Evolutionary conservation across 164 flowering plant genomes (phyloP).

Genomic region (Chloranthus sessilifolius): DNA sequence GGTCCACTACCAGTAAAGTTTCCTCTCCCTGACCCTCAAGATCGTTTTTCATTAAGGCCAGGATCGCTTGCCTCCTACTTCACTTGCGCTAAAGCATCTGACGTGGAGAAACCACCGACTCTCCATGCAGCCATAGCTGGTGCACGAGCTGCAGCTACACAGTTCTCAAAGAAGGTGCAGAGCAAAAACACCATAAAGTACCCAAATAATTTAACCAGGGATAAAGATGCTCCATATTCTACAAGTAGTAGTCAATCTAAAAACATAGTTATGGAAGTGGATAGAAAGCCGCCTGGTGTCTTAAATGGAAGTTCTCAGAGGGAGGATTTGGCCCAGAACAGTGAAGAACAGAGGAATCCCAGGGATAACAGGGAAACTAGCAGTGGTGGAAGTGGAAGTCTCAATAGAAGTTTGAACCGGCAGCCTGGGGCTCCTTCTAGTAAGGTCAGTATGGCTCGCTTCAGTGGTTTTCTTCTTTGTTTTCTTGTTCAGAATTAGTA

Average conservation of each 20-base stretch:
- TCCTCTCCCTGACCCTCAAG: constrained; percentile 60
- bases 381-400: constrained; percentile 5
- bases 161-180: constrained; percentile 51
- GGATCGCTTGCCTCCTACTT: constrained; percentile 41
- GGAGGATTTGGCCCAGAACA: background rate
- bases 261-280: constrained; percentile 6
- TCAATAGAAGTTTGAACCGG: constrained; percentile 4
- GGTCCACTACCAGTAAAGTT: constrained; percentile 67
- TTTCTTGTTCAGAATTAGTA: no score
- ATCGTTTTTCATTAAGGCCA: constrained; percentile 69
- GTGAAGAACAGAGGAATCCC: constrained; percentile 3
- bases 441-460: background rate
- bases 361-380: constrained; percentile 8
- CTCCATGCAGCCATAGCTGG: constrained; percentile 77
- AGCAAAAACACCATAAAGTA: background rate
- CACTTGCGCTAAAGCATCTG: constrained; percentile 21
- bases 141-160: constrained; percentile 78
- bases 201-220: constrained; percentile 1
- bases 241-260: constrained; percentile 15
- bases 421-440: constrained; percentile 20
- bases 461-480: no score
- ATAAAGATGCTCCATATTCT: constrained; percentile 1
- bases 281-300: constrained; percentile 5
- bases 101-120: constrained; percentile 35
- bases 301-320: constrained; percentile 8